Evolutionary conservation across 768 basidiomycete genomes (phyloP).

Genomic region (Tulasnella sp.): DNA sequence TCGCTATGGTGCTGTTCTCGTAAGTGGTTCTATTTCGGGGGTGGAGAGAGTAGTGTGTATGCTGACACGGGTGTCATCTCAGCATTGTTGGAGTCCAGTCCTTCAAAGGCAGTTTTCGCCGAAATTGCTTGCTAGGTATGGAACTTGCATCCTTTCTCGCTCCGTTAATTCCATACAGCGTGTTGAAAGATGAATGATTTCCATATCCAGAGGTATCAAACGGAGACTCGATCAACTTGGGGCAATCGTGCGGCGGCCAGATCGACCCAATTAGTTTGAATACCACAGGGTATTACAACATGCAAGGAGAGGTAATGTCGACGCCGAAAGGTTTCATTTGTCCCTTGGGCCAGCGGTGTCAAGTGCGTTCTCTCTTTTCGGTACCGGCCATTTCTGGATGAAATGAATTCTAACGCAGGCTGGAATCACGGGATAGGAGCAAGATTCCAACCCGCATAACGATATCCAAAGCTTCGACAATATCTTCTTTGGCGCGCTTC

Average conservation of each 20-base stretch:
- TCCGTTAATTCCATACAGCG: background rate
- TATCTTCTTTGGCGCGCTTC: conserved; percentile 69
- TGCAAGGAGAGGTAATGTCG: conserved; percentile 35
- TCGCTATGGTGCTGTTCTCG: conserved; percentile 86
- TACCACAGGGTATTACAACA: conserved; percentile 37
- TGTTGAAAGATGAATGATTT: too few species aligned
- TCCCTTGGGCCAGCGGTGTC: conserved; percentile 76
- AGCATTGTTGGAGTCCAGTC: conserved; percentile 92
- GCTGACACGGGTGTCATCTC: background rate
- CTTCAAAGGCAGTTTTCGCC: conserved; percentile 74
- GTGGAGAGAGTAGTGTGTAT: background rate
- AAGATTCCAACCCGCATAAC: conserved; percentile 50
- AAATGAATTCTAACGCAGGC: background rate
- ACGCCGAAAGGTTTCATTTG: conserved; percentile 79
- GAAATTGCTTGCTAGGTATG: conserved; percentile 32
- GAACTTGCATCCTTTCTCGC: background rate
- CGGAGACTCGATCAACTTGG: conserved; percentile 23
- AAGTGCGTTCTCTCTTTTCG: conserved; percentile 37
- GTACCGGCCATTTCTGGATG: background rate
- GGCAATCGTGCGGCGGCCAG: conserved; percentile 72
- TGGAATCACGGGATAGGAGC: conserved; percentile 39
- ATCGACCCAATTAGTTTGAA: conserved; percentile 53
- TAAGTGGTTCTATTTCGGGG: conserved; percentile 33
- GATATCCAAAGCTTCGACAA: conserved; percentile 81
- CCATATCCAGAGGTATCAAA: background rate